phyloP scores from a whole-genome alignment of 495 filamentous ascomycete species.

The Neurospora sp. region DNA sequence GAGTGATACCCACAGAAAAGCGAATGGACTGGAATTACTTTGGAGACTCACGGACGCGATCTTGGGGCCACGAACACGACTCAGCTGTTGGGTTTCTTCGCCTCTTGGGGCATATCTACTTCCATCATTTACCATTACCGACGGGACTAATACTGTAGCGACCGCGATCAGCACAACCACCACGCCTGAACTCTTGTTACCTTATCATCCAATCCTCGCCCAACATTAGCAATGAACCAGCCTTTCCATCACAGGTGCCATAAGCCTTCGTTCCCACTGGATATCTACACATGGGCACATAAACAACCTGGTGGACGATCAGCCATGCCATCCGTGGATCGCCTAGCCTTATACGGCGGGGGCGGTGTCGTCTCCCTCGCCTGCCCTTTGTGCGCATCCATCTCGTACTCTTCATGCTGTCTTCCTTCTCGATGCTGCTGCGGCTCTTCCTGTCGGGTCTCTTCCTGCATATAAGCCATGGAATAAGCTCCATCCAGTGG shows the following conservation, averaged over 20 bases:
- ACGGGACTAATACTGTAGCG: background rate
- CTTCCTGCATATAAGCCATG: background rate
- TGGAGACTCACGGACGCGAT: background rate
- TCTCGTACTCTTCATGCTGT: background rate
- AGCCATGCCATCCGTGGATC: background rate
- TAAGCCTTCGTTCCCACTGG: background rate
- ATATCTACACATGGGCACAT: background rate
- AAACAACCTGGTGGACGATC: background rate
- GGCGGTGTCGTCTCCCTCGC: background rate
- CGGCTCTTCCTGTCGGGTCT: background rate
- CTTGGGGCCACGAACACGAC: background rate
- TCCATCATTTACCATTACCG: background rate
- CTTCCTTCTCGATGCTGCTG: background rate
- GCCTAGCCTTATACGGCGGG: background rate
- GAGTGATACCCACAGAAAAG: background rate
- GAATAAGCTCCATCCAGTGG: background rate
- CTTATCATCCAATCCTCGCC: background rate
- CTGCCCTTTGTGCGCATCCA: background rate
- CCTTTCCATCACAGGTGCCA: background rate
- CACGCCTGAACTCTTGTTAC: background rate
- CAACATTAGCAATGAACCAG: background rate
- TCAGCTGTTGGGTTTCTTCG: background rate
- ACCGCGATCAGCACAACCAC: background rate
- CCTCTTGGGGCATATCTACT: background rate
- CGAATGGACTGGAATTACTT: background rate